phyloP scores from a whole-genome alignment of 805 yeast species.

The Pichia ethanolica region DNA sequence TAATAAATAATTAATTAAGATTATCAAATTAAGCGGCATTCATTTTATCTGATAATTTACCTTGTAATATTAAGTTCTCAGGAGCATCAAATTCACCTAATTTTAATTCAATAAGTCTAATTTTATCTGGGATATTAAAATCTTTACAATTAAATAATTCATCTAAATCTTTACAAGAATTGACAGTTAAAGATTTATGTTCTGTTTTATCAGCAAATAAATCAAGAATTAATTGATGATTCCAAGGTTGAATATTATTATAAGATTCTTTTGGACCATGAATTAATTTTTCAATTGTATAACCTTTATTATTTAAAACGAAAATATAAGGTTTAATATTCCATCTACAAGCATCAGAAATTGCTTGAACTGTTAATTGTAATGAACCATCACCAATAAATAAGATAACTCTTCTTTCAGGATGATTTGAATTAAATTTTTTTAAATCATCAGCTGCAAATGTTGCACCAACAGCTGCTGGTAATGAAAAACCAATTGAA shows the following conservation, averaged over 20 bases:
- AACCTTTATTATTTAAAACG: constrained; percentile 65
- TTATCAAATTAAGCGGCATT: constrained; percentile 15
- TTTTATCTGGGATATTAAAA: constrained; percentile 49
- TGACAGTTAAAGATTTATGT: constrained; percentile 47
- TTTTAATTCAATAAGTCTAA: constrained; percentile 62
- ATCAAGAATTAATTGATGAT: constrained; percentile 49
- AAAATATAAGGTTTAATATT: constrained; percentile 60
- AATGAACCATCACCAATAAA: constrained; percentile 74
- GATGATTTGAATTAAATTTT: not conserved
- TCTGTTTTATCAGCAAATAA: constrained; percentile 50
- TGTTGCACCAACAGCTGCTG: constrained; percentile 61
- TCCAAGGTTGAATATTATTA: constrained; percentile 65
- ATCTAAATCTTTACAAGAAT: constrained; percentile 53
- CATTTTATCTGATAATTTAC: constrained; percentile 39
- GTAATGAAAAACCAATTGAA: constrained; percentile 64
- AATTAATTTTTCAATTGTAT: constrained; percentile 67
- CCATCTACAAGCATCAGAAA: constrained; percentile 63
- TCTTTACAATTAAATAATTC: constrained; percentile 37
- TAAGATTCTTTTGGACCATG: constrained; percentile 61
- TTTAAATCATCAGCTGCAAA: constrained; percentile 47
- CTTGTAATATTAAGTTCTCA: constrained; percentile 56
- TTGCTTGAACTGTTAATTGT: constrained; percentile 68
- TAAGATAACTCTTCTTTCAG: constrained; percentile 51
- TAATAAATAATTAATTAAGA: not conserved
- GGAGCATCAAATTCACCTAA: constrained; percentile 67